These are phyloP conservation scores for Phaffia rhodozyma DNA, from an alignment of 1,284 basidiomycete genomes.

Conservation along the genomic window DNA sequence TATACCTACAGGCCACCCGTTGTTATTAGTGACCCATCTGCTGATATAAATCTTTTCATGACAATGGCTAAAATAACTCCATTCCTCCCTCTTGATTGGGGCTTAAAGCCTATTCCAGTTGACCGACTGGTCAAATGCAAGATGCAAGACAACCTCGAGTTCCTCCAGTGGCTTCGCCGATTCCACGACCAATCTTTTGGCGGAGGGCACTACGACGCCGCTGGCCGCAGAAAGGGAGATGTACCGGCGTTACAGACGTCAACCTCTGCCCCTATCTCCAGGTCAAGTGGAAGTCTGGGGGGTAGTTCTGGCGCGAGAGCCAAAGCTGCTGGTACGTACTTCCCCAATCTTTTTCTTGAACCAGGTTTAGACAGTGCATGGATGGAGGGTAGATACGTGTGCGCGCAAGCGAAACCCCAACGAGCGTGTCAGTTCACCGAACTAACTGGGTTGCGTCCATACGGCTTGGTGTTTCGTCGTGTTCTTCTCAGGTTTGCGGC, in stretches of 20 bases:
- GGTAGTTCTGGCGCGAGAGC: slow-evolving; percentile 10
- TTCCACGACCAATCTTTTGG: slow-evolving; percentile 91
- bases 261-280: not conserved
- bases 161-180: slow-evolving; percentile 91
- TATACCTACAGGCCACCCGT: not conserved
- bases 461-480: not conserved
- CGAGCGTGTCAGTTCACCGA: not conserved
- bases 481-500: too few species aligned
- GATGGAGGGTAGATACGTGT: not conserved
- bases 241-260: not conserved
- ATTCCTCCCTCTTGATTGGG: slow-evolving; percentile 1
- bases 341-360: not conserved
- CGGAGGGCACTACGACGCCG: slow-evolving; percentile 79
- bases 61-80: not conserved
- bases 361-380: not conserved
- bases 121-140: slow-evolving; percentile 93
- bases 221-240: slow-evolving; percentile 61
- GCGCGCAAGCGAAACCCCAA: too few species aligned
- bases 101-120: slow-evolving; percentile 71
- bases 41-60: not conserved
- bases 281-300: slow-evolving; percentile 8
- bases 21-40: not conserved
- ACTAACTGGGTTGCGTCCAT: not conserved
- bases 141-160: slow-evolving; percentile 99
- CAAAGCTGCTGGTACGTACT: not conserved